phyloP scores from a whole-genome alignment of 2,329 filamentous ascomycete genomes.

The Daldinia eschscholtzii region DNA sequence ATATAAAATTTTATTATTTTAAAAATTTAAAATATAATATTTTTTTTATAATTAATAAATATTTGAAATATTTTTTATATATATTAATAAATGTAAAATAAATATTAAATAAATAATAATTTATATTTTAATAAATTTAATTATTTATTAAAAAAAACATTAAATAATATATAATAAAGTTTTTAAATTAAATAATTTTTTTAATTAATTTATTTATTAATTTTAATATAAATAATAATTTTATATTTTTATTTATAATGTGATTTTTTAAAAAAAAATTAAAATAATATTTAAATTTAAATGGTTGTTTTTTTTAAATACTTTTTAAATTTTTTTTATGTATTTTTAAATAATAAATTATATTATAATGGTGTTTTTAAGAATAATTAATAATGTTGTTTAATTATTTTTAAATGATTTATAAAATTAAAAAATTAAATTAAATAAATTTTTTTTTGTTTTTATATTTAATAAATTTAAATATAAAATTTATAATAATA shows the following conservation, averaged over 20 bases:
- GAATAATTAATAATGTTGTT: conserved; percentile 6
- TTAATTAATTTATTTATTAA: conserved; percentile 1
- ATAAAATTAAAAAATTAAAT: conserved; percentile 2
- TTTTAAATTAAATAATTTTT: conserved; percentile 8
- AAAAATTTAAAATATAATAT: conserved; percentile 2
- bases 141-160: conserved; percentile 6
- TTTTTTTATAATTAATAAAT: conserved; percentile 1
- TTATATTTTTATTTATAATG: not conserved
- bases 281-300: not conserved
- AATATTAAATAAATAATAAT: not conserved
- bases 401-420: not conserved
- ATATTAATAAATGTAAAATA: conserved; percentile 1
- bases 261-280: not conserved
- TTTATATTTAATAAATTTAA: conserved; percentile 4
- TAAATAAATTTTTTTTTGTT: not conserved
- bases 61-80: conserved; percentile 1
- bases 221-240: conserved; percentile 5
- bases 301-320: not conserved
- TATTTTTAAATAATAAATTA: conserved; percentile 9
- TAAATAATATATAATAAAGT: conserved; percentile 10
- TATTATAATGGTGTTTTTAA: conserved; percentile 7
- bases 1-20: not conserved
- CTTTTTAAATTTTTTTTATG: not conserved
- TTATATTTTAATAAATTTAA: conserved; percentile 1
- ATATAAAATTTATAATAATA: not conserved